Evolutionary conservation across 495 filamentous ascomycete genomes (phyloP).

Genomic region (Clohesyomyces aquaticus): DNA sequence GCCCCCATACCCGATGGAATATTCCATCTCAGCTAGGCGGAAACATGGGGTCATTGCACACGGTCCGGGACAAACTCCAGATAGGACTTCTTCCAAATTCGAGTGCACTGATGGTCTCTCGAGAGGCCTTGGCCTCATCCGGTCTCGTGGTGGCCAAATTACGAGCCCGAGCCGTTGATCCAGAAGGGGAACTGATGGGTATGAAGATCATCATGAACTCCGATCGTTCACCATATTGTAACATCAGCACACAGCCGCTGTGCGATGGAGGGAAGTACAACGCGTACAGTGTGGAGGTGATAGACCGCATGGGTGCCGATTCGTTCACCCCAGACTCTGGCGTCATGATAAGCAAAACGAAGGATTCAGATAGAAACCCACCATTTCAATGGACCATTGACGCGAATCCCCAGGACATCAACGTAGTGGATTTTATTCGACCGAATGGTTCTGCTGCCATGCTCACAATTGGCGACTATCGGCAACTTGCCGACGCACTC

Average conservation of each 20-base stretch:
- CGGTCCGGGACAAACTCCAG: constrained; percentile 50
- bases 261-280: constrained; percentile 51
- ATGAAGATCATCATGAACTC: constrained; percentile 43
- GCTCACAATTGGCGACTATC: constrained; percentile 48
- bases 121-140: constrained; percentile 44
- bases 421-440: constrained; percentile 28
- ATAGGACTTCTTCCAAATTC: constrained; percentile 45
- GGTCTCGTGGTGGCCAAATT: constrained; percentile 49
- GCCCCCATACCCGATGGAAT: constrained; percentile 52
- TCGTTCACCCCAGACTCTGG: constrained; percentile 50
- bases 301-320: constrained; percentile 52
- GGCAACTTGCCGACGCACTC: constrained; percentile 50
- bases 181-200: constrained; percentile 44
- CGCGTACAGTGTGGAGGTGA: constrained; percentile 50
- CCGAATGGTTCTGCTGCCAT: constrained; percentile 31
- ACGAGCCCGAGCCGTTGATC: constrained; percentile 47
- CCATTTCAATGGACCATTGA: constrained; percentile 54
- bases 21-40: constrained; percentile 48
- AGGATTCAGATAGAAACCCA: constrained; percentile 36
- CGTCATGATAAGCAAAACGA: constrained; percentile 51
- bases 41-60: constrained; percentile 50
- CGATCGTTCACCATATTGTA: constrained; percentile 47
- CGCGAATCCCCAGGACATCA: constrained; percentile 49
- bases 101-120: constrained; percentile 46
- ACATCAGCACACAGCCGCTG: constrained; percentile 45